phyloP scores from a whole-genome alignment of 2,329 filamentous ascomycete genomes.

The Fusarium protoensiforme region DNA sequence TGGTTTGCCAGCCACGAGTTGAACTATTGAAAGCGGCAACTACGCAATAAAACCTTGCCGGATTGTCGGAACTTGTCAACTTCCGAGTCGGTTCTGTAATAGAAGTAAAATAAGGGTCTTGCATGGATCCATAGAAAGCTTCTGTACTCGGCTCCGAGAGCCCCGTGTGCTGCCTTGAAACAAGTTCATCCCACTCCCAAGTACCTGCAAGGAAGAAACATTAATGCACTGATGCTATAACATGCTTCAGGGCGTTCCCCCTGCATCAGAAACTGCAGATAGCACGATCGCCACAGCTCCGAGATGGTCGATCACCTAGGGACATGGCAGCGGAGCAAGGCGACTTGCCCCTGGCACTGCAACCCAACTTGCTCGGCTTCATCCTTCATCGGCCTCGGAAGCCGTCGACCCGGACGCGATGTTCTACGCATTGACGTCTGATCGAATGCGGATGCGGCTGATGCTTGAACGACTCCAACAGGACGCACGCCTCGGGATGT shows the following conservation, averaged over 20 bases:
- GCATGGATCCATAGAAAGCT: neutral
- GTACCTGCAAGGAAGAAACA: constrained; percentile 20
- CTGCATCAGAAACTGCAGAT: constrained; percentile 21
- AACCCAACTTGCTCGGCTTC: constrained; percentile 13
- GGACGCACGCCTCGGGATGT: neutral
- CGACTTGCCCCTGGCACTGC: constrained; percentile 28
- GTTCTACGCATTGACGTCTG: neutral
- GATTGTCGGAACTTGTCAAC: constrained; percentile 1
- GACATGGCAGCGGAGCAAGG: constrained; percentile 4
- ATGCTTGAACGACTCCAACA: neutral
- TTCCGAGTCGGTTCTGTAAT: constrained; percentile 3
- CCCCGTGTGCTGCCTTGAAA: neutral
- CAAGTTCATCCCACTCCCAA: constrained; percentile 7
- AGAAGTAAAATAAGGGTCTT: constrained; percentile 1
- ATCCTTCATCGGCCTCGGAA: constrained; percentile 16
- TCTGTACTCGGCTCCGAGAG: neutral
- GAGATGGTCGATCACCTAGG: constrained; percentile 8
- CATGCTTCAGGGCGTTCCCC: constrained; percentile 27
- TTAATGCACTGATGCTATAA: constrained; percentile 4
- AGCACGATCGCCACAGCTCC: constrained; percentile 18
- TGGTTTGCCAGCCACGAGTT: constrained; percentile 15
- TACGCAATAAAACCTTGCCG: constrained; percentile 9
- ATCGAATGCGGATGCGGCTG: neutral
- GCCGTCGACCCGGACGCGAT: constrained; percentile 24
- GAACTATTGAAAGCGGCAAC: neutral